These are phyloP conservation scores for Cochlearia excelsa DNA, from an alignment of 345 rosid genomes.

Conservation along the genomic window DNA sequence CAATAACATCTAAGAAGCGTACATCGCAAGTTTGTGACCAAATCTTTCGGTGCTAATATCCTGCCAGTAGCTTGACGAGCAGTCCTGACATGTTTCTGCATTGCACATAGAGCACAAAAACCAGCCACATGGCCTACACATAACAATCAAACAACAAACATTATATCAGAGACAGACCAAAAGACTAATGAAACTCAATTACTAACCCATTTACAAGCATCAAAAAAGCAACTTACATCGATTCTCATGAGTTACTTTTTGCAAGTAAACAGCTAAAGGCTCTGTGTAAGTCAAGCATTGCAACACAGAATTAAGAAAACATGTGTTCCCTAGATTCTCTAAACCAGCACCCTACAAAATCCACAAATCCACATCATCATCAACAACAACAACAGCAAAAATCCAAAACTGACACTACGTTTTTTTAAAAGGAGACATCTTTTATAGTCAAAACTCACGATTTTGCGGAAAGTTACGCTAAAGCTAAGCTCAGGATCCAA, in stretches of 20 bases:
- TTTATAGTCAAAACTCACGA: slow-evolving; percentile 50
- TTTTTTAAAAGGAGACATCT: background rate
- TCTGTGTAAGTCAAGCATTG: slow-evolving; percentile 95
- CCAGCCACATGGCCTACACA: slow-evolving; percentile 84
- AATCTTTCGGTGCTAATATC: slow-evolving; percentile 73
- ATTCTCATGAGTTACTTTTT: slow-evolving; percentile 72
- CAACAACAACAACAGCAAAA: too few relatives aligned
- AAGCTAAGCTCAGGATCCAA: slow-evolving; percentile 67
- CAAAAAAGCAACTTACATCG: slow-evolving; percentile 54
- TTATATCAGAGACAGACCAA: too few relatives aligned
- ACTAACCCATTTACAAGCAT: background rate
- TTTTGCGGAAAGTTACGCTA: slow-evolving; percentile 58
- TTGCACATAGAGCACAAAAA: slow-evolving; percentile 95
- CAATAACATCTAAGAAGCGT: slow-evolving; percentile 42
- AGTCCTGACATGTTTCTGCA: slow-evolving; percentile 86
- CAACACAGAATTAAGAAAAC: slow-evolving; percentile 91
- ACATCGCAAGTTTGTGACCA: slow-evolving; percentile 90
- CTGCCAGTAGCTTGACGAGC: slow-evolving; percentile 74
- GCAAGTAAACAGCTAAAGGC: slow-evolving; percentile 88
- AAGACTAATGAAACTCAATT: too few relatives aligned
- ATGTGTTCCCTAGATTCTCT: slow-evolving; percentile 93
- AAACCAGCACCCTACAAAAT: slow-evolving; percentile 86
- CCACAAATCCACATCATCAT: background rate
- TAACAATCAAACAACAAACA: background rate
- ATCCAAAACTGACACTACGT: too few relatives aligned